Evolutionary conservation across 129 eudicot genomes (phyloP), one percentile per base, ranked within the genome.

Genomic region (Chrysanthemum makinoi): DNA sequence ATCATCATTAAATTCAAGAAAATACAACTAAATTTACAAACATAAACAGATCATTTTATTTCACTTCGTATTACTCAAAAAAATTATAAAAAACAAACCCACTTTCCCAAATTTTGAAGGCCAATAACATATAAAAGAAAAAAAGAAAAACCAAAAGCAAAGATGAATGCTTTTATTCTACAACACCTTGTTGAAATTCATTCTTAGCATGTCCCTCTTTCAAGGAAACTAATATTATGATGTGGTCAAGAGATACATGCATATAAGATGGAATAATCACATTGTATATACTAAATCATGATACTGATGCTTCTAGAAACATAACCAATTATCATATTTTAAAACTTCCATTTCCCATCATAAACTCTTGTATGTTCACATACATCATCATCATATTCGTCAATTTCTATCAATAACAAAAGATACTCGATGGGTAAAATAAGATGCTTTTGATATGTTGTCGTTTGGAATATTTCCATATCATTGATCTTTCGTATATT

Each of bases 161-260:
- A 46, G 51, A 76, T 58, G 39, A 72, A 48, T 69, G 68, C 73
- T 64, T 77, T 81, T 79, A 71, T 48, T 75, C 80, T 71, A 72
- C 81, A 61, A 76, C 75, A 68, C 79, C 72, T 78, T 85, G 80
- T 81, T 73, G 86, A 81, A 80, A 81, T 81, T 72, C 77, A 74
- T 78, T 63, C 72, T 69, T 70, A 60, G 72, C 66, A 70, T 77
- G 81, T 66, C 60, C 76, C 80, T 24, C 7, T 67, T 74, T 58
- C 66, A 66, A 39, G 74, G 74, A 66, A 66, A 67, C 80, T 66
- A 57, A 75, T 56, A 58, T 75, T 75, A 75, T 57, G 72, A 67
- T 75, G 22, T 75, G 77, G 81, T 77, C 77, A 77, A 77, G 67
- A 63, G 44, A 51, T 62, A 62, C 62, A 74, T 74, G 78, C 64